Conservation (phyloP, 2,329 filamentous ascomycete species). For the Fusarium sp. region DNA sequence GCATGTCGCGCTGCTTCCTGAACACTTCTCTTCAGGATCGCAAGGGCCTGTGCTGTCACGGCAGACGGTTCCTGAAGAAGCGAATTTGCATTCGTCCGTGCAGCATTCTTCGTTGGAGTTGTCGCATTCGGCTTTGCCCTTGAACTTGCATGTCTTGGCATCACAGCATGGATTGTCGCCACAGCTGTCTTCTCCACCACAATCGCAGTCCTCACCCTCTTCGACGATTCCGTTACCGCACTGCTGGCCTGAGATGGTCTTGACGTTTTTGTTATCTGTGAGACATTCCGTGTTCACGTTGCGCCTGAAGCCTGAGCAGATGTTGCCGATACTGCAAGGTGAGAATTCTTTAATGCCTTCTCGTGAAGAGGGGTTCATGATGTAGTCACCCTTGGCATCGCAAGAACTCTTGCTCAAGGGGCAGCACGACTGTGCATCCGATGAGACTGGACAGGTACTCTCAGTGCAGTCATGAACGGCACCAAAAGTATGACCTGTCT, state of each 20-base stretch:
- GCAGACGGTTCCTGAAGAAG: constrained; percentile 79
- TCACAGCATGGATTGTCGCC: constrained; percentile 86
- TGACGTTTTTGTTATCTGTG: constrained; percentile 86
- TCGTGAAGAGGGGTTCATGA: constrained; percentile 96
- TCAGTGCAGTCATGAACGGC: constrained; percentile 92
- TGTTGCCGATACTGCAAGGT: constrained; percentile 90
- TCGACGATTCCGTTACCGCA: constrained; percentile 99
- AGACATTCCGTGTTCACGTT: constrained; percentile 84
- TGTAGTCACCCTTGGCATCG: constrained; percentile 82
- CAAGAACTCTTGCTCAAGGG: constrained; percentile 78
- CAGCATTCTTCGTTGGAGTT: constrained; percentile 88
- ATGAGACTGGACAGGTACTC: constrained; percentile 76
- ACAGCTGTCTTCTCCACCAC: constrained; percentile 83
- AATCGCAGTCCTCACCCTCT: constrained; percentile 94
- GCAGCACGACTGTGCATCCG: constrained; percentile 76
- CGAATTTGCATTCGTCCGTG: constrained; percentile 75
- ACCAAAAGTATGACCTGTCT: constrained; percentile 94
- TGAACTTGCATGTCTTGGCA: constrained; percentile 88
- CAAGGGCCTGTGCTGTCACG: constrained; percentile 84
- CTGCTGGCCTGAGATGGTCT: constrained; percentile 84
- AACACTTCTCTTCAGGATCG: constrained; percentile 88
- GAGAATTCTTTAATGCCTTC: constrained; percentile 84
- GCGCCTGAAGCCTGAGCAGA: constrained; percentile 87
- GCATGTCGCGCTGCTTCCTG: constrained; percentile 79
- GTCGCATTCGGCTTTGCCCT: constrained; percentile 81